Base-by-base conservation (phyloP, 2,329 filamentous ascomycete genomes). In the Arthroderma uncinatum region DNA sequence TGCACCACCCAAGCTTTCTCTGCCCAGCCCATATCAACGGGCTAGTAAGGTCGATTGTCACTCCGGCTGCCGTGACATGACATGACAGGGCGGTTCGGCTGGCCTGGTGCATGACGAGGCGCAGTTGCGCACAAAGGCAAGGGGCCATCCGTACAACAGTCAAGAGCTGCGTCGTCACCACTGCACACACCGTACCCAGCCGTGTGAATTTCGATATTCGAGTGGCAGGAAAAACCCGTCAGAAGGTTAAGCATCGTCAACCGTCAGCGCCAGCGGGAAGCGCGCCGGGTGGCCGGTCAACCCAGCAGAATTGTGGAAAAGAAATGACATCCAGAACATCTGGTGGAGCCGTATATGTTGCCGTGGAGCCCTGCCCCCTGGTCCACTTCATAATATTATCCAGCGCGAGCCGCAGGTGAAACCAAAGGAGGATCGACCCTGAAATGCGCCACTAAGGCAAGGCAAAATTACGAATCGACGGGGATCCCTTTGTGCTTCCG, bases 361-460 rank as follows among this genome's bases (percentile, higher is more conserved):
- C 39, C 16, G 39, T 42, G 39, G 39, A 48, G 21, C 14, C 21
- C 44, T 48, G 44, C 44, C 44, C 44, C 44, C 33, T 48, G 44
- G 44, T 48, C 44, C 44, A 48, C 44, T 48, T 48, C 44, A 21
- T 21, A 48, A 48, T 48, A 48, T 48, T 25, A 30, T n/a, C 44
- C 44, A 48, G 36, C 4, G 44, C 44, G 21, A 48, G 44, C 44
- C 44, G 25, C 44, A 25, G 39, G 44, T 48, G 23, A 48, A 25
- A 48, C 44, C 25, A 37, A n/a, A 39, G 19, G 50, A 23, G 16
- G 50, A 53, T 53, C 50, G 50, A 12, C 50, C 28, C 30, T 36
- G 50, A 53, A 23, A 53, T 39, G 50, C 30, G 34, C 30, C 50
- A 53, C 30, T 23, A 23, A 21, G 10, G 50, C 50, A 36, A 36